Evolutionary conservation across 352 stramenopile species (phyloP).

Genomic region (Phytophthora uliginosa): DNA sequence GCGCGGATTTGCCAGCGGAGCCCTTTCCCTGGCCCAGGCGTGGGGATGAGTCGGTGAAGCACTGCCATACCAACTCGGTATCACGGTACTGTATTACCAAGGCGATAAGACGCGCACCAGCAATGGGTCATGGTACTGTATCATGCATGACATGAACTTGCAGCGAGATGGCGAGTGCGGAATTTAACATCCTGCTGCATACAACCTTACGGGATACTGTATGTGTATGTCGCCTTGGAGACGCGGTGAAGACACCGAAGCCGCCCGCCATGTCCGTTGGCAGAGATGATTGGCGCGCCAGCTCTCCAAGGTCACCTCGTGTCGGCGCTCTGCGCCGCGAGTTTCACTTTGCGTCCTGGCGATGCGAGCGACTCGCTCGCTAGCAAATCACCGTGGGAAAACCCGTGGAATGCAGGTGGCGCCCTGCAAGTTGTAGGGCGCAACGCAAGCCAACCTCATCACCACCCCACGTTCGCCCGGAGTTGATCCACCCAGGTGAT

Average conservation of each 20-base stretch:
- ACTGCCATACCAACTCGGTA: not conserved
- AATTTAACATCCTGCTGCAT: not conserved
- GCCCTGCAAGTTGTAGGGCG: too few relatives aligned
- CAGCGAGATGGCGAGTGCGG: too few relatives aligned
- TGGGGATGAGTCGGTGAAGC: constrained; percentile 33
- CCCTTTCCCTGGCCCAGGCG: constrained; percentile 2
- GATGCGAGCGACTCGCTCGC: not conserved
- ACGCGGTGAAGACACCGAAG: not conserved
- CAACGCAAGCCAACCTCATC: not conserved
- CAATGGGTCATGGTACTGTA: not conserved
- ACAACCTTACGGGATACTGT: not conserved
- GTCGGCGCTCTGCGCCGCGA: constrained; percentile 13
- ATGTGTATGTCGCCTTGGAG: not conserved
- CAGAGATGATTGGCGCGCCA: constrained; percentile 21
- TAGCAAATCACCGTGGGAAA: constrained; percentile 24
- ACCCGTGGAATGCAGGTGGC: not conserved
- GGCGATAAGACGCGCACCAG: constrained; percentile 19
- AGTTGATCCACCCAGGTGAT: not conserved
- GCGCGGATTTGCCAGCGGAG: constrained; percentile 22
- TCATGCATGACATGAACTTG: not conserved
- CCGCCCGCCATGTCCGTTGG: too few relatives aligned
- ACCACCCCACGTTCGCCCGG: not conserved
- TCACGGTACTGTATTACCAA: too few relatives aligned
- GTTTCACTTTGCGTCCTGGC: constrained; percentile 18
- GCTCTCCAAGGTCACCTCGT: constrained; percentile 1